phyloP scores from a whole-genome alignment of 1,284 basidiomycete genomes.

The Puccinia hordei region DNA sequence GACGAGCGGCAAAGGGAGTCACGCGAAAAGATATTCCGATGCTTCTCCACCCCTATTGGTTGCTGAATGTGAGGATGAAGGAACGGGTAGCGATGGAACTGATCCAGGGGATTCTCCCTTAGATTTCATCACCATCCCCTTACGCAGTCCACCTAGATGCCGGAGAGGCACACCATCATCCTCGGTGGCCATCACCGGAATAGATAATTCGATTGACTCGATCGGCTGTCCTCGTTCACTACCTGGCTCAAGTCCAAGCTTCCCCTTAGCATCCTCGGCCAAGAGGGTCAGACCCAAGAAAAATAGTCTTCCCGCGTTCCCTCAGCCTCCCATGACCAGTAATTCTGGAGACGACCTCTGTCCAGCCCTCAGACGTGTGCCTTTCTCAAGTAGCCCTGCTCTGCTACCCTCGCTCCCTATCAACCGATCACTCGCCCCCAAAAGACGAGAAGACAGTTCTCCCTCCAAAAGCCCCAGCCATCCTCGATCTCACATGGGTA shows the following conservation, averaged over 20 bases:
- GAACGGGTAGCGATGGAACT: not conserved
- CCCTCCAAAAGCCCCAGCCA: not conserved
- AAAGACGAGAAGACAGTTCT: not conserved
- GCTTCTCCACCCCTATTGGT: conserved; percentile 19
- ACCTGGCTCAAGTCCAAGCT: not conserved
- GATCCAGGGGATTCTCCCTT: conserved; percentile 21
- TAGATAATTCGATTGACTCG: conserved; percentile 3
- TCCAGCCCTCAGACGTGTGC: not conserved
- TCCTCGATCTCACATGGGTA: not conserved
- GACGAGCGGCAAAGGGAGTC: not conserved
- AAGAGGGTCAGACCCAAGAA: conserved; percentile 26
- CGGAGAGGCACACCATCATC: conserved; percentile 5
- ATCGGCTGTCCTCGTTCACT: not conserved
- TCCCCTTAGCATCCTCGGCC: not conserved
- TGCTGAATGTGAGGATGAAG: conserved; percentile 13
- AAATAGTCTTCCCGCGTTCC: conserved; percentile 4
- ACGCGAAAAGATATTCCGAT: conserved; percentile 20
- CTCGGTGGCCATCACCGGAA: not conserved
- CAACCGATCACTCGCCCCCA: not conserved
- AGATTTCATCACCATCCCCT: conserved; percentile 14
- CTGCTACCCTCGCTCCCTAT: not conserved
- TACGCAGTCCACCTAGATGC: conserved; percentile 22
- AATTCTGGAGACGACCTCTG: not conserved
- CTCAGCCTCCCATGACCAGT: not conserved
- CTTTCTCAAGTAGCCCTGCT: not conserved